Conservation (phyloP, 2,329 filamentous ascomycete species). For the Coniochaeta prunicola region DNA sequence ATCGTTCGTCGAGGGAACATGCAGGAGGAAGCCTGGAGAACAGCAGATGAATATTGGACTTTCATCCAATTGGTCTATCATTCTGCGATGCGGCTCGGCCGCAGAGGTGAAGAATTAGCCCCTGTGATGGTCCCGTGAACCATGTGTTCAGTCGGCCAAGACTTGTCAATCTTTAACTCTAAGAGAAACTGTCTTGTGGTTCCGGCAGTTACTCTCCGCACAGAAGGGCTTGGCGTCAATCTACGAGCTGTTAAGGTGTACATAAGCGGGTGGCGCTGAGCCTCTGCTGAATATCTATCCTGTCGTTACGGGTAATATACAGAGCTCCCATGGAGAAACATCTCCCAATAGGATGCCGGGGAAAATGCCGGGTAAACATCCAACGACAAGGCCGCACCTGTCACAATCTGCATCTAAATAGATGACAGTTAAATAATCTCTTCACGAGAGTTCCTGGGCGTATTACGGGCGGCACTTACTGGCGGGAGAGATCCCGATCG, state of each 20-base stretch:
- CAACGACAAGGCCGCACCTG: background rate
- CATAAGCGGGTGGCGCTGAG: background rate
- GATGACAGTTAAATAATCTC: slow-evolving; percentile 1
- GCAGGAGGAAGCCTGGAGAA: background rate
- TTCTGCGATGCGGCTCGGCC: background rate
- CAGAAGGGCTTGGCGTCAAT: background rate
- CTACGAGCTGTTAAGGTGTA: background rate
- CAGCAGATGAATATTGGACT: background rate
- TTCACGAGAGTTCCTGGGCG: background rate
- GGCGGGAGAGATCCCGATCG: background rate
- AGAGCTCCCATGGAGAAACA: background rate
- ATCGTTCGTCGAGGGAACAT: background rate
- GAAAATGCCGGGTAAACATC: background rate
- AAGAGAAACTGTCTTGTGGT: background rate
- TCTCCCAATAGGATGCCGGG: background rate
- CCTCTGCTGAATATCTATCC: background rate
- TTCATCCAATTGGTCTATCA: background rate
- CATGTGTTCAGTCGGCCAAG: background rate
- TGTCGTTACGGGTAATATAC: background rate
- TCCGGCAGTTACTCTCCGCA: slow-evolving; percentile 1
- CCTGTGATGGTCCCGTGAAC: background rate
- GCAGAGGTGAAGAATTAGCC: background rate
- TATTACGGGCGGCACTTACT: background rate
- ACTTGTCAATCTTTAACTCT: slow-evolving; percentile 1
- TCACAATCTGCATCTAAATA: background rate